Percentiles rank a stretch among this genome's conserved stretches.
These are phyloP conservation scores for Fraxinus sp. DNA, from an alignment of 305 asterid species.

Conservation along the genomic window DNA sequence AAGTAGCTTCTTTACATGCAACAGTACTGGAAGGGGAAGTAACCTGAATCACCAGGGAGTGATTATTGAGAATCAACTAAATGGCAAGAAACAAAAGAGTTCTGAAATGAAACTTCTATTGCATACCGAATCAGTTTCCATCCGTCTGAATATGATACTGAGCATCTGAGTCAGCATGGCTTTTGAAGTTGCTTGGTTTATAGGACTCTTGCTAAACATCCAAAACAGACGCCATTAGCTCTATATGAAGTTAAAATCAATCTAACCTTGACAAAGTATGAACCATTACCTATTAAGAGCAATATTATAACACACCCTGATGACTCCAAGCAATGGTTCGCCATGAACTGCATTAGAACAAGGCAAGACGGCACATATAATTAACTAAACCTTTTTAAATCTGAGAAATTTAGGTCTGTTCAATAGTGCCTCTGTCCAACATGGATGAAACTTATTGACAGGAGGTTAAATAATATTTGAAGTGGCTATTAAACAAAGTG, in stretches of 20 bases:
- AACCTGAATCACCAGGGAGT: slow-evolving; percentile 48
- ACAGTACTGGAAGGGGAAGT: slow-evolving; percentile 44
- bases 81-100: slow-evolving; percentile 27
- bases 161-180: slow-evolving; percentile 99
- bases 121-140: slow-evolving; percentile 85
- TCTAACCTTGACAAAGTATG: slow-evolving; percentile 25
- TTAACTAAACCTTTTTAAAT: slow-evolving; percentile 16
- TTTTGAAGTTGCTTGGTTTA: slow-evolving; percentile 96
- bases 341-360: slow-evolving; percentile 84
- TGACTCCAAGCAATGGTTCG: slow-evolving; percentile 84
- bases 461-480: neutral
- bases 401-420: neutral
- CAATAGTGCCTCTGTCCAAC: neutral
- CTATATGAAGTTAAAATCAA: slow-evolving; percentile 20
- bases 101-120: slow-evolving; percentile 15
- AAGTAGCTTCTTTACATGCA: slow-evolving; percentile 43
- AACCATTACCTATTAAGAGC: slow-evolving; percentile 88
- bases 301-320: slow-evolving; percentile 93
- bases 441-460: neutral
- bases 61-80: slow-evolving; percentile 16
- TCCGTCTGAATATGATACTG: slow-evolving; percentile 80
- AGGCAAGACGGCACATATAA: slow-evolving; percentile 25
- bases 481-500: slow-evolving; percentile 13
- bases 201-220: slow-evolving; percentile 88
- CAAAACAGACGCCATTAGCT: slow-evolving; percentile 36